Evolutionary conservation across 2,329 filamentous ascomycete genomes (phyloP).

Genomic region (Aspergillus sp.): DNA sequence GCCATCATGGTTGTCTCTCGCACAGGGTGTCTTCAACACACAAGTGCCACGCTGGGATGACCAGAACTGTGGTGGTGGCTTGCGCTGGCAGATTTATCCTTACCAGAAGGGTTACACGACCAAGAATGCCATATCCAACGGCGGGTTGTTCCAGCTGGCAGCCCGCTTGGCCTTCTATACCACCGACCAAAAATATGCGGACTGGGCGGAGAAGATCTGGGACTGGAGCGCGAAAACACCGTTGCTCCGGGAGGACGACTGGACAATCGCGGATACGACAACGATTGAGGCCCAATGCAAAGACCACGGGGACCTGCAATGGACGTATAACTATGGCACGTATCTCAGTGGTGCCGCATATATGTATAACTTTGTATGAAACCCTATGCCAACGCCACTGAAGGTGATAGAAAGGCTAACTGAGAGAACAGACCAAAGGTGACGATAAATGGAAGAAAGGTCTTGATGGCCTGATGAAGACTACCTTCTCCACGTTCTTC

Average conservation of each 20-base stretch:
- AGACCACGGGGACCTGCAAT: constrained; percentile 49
- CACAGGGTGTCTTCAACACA: constrained; percentile 75
- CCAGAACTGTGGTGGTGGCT: constrained; percentile 63
- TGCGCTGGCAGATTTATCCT: constrained; percentile 81
- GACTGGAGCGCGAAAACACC: constrained; percentile 53
- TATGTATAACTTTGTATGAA: constrained; percentile 51
- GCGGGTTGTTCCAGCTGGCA: constrained; percentile 54
- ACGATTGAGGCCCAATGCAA: constrained; percentile 47
- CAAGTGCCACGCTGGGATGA: constrained; percentile 69
- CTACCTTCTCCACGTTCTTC: constrained; percentile 50
- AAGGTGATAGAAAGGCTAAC: constrained; percentile 7
- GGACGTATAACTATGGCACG: constrained; percentile 56
- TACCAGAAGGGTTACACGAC: constrained; percentile 66
- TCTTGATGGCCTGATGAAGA: constrained; percentile 53
- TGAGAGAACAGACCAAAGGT: constrained; percentile 30
- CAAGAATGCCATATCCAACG: constrained; percentile 57
- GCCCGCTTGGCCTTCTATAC: constrained; percentile 74
- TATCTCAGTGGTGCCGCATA: constrained; percentile 53
- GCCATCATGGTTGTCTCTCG: constrained; percentile 72
- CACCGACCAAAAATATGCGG: constrained; percentile 69
- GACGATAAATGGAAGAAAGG: constrained; percentile 52
- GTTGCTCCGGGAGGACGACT: constrained; percentile 45
- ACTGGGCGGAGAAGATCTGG: constrained; percentile 69
- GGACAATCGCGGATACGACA: constrained; percentile 54
- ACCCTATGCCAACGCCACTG: neutral